These are phyloP conservation scores for Alectoria sarmentosa DNA, from an alignment of 495 filamentous ascomycete genomes.

Conservation along the genomic window DNA sequence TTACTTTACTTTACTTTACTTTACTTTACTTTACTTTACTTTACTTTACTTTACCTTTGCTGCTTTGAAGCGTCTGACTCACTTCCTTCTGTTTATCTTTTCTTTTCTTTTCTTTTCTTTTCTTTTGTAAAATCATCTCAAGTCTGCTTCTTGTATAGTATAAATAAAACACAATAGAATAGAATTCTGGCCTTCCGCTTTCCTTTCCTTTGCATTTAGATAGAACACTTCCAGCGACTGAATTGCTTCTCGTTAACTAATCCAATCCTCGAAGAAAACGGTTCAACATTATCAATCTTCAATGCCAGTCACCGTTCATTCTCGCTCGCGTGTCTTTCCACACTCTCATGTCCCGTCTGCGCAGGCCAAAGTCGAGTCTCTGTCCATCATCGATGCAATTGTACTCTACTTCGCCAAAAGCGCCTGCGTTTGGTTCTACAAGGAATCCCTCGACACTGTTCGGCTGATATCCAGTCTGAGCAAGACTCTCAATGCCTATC, in stretches of 20 bases:
- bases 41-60: too few relatives aligned
- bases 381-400: slow-evolving; percentile 1
- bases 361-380: not conserved
- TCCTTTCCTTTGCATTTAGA: not conserved
- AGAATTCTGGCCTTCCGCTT: not conserved
- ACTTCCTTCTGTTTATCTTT: not conserved
- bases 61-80: not conserved
- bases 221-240: not conserved
- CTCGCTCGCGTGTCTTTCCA: not conserved
- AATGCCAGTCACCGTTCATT: not conserved
- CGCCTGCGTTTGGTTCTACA: not conserved
- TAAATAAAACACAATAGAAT: too few relatives aligned
- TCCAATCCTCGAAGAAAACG: not conserved
- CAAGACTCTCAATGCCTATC: slow-evolving; percentile 30
- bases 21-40: too few relatives aligned
- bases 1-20: too few relatives aligned
- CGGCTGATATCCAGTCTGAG: slow-evolving; percentile 13
- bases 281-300: not conserved
- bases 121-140: too few relatives aligned
- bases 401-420: not conserved
- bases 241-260: too few relatives aligned
- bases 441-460: not conserved
- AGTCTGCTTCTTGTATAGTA: not conserved
- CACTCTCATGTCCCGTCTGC: not conserved
- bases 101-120: too few relatives aligned